Conservation (phyloP, 2,329 filamentous ascomycete species). For the Penicillium sp. region DNA sequence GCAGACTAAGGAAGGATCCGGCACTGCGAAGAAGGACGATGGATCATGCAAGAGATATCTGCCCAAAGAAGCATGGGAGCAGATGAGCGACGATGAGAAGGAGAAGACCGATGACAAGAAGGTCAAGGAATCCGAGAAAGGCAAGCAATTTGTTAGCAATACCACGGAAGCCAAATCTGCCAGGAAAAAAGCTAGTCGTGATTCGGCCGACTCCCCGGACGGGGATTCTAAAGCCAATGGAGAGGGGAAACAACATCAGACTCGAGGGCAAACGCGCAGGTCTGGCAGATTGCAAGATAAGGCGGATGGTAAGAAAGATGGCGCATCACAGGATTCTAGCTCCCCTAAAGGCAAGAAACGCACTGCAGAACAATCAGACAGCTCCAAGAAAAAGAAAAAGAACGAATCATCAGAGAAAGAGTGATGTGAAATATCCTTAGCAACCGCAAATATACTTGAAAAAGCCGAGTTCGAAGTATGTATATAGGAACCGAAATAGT, state of each 20-base stretch:
- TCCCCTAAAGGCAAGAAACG: neutral
- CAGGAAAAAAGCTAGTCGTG: constrained; percentile 37
- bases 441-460: neutral
- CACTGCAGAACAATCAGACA: constrained; percentile 5
- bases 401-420: neutral
- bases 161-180: constrained; percentile 44
- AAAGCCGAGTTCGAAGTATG: neutral
- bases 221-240: constrained; percentile 11
- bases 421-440: neutral
- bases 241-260: neutral
- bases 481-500: too few species aligned
- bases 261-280: neutral
- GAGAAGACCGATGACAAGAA: constrained; percentile 42
- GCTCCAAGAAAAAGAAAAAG: constrained; percentile 7
- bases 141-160: constrained; percentile 48
- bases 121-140: constrained; percentile 34
- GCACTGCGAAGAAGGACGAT: constrained; percentile 46
- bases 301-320: neutral
- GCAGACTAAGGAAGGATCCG: constrained; percentile 52
- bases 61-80: constrained; percentile 52
- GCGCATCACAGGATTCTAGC: neutral
- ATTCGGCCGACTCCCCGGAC: constrained; percentile 22
- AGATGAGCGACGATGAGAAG: constrained; percentile 49
- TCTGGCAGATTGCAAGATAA: neutral
- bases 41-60: constrained; percentile 48